phyloP scores from a whole-genome alignment of 2,329 filamentous ascomycete species.

The Epichloe gansuensis region DNA sequence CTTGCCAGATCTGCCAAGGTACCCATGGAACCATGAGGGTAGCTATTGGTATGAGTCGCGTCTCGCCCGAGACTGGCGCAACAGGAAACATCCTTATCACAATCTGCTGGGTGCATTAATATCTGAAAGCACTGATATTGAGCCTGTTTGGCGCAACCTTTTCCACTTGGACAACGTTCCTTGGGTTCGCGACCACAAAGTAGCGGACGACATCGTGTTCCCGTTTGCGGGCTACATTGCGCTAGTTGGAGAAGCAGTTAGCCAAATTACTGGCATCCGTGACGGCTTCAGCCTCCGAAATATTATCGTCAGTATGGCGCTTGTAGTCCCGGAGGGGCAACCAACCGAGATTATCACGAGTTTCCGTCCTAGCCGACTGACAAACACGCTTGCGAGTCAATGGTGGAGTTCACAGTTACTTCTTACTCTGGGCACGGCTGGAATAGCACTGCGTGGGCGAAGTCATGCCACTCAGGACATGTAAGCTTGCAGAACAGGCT shows the following conservation, averaged over 20 bases:
- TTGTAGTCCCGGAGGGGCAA: constrained; percentile 18
- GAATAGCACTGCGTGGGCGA: constrained; percentile 8
- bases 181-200: constrained; percentile 32
- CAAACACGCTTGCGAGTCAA: constrained; percentile 12
- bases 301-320: constrained; percentile 16
- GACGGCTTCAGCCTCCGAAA: constrained; percentile 17
- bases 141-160: constrained; percentile 13
- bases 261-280: constrained; percentile 9
- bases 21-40: constrained; percentile 8
- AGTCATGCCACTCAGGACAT: not conserved
- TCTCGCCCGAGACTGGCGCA: constrained; percentile 4
- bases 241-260: constrained; percentile 16
- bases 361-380: constrained; percentile 15
- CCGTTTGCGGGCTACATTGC: constrained; percentile 25
- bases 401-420: constrained; percentile 21
- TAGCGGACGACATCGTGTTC: constrained; percentile 30
- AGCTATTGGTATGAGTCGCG: constrained; percentile 9
- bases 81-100: constrained; percentile 1
- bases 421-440: constrained; percentile 12
- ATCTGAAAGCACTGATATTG: constrained; percentile 7
- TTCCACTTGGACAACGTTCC: constrained; percentile 14
- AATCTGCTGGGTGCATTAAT: constrained; percentile 10
- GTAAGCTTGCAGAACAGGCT: not conserved
- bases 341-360: constrained; percentile 21
- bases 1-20: constrained; percentile 8